These are phyloP conservation scores for Panellus pusillus DNA, from an alignment of 768 basidiomycete genomes.

Conservation along the genomic window DNA sequence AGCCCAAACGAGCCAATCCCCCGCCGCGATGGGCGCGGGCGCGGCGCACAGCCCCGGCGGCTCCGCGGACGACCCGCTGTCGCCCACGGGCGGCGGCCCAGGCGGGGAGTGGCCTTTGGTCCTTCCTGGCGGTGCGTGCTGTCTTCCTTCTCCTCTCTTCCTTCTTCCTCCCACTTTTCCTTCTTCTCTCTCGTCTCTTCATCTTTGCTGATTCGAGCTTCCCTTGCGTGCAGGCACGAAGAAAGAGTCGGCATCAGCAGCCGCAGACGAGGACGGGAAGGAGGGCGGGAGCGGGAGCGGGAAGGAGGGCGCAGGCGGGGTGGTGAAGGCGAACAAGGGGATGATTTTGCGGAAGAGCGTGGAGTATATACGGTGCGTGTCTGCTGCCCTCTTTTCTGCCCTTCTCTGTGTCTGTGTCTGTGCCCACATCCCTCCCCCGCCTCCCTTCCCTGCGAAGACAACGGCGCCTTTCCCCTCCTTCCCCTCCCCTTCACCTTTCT, in stretches of 20 bases:
- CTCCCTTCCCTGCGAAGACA: too few species aligned
- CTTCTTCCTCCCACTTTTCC: neutral
- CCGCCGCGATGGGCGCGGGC: conserved; percentile 4
- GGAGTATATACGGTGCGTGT: conserved; percentile 57
- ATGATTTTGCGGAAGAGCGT: conserved; percentile 88
- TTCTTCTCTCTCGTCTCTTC: neutral
- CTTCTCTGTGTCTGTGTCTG: too few species aligned
- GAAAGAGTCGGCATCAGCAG: conserved; percentile 11
- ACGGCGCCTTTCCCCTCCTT: too few species aligned
- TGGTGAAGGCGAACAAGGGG: conserved; percentile 91
- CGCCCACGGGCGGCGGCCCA: conserved; percentile 1
- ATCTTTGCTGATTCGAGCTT: too few species aligned
- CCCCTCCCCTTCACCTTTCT: too few species aligned
- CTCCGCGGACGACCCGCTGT: conserved; percentile 16
- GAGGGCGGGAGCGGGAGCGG: conserved; percentile 40
- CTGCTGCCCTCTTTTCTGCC: too few species aligned
- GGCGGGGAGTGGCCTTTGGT: conserved; percentile 17
- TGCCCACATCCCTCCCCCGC: too few species aligned
- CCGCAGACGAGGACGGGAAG: conserved; percentile 23
- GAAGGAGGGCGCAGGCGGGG: conserved; percentile 40
- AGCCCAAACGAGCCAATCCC: neutral
- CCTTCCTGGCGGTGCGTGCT: conserved; percentile 10
- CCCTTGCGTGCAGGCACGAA: conserved; percentile 13
- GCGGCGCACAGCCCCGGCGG: conserved; percentile 7
- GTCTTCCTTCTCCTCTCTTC: neutral